phyloP scores from a whole-genome alignment of 2,329 filamentous ascomycete genomes.

The Cladosporium oxysporum region DNA sequence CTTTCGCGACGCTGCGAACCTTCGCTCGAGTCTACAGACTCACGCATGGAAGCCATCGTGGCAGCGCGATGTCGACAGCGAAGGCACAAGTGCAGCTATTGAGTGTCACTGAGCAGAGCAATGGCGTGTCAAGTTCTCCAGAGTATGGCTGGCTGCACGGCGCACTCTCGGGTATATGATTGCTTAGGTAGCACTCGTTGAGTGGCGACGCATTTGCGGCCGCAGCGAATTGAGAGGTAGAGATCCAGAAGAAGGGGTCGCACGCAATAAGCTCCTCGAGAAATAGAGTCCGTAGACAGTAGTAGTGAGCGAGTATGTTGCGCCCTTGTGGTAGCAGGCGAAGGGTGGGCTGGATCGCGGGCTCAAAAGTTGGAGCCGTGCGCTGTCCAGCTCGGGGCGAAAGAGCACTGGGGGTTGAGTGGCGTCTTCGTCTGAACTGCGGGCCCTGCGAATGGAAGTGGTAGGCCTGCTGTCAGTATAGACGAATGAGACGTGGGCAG shows the following conservation, averaged over 20 bases:
- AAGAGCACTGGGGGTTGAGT: background rate
- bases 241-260: background rate
- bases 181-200: background rate
- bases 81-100: background rate
- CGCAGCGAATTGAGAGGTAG: background rate
- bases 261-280: background rate
- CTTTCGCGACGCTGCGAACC: slow-evolving; percentile 18
- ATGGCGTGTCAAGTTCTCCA: background rate
- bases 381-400: background rate
- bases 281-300: background rate
- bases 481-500: background rate
- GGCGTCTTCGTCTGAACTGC: background rate
- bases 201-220: background rate
- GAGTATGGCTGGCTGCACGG: background rate
- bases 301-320: background rate
- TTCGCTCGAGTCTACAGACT: slow-evolving; percentile 18
- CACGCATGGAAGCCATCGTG: background rate
- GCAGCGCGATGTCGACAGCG: background rate
- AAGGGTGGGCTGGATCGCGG: background rate
- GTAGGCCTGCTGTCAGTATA: background rate
- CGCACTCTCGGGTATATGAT: background rate
- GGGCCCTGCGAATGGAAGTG: background rate
- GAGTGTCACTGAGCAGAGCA: background rate
- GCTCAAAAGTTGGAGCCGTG: background rate
- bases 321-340: background rate